Evolutionary conservation across 2,329 filamentous ascomycete species (phyloP), one percentile per base, ranked within the genome.

Genomic region (Epichloe sylvatica): DNA sequence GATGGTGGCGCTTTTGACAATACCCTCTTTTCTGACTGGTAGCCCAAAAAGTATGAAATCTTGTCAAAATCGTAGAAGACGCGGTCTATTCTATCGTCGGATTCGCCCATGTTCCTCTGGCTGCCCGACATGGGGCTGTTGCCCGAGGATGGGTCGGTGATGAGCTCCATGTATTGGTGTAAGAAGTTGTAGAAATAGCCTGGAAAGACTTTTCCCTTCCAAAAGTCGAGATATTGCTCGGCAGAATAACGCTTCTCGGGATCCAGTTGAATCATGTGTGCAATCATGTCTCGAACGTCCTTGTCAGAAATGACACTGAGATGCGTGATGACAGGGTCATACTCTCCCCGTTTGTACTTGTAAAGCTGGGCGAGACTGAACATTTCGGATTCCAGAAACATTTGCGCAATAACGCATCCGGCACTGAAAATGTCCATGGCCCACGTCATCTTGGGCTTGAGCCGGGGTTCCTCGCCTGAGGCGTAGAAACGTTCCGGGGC

Each of bases 371-470:
- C 94, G 11, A 98, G 75, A n/a, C 82, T 94, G 67, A 98, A 97
- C n/a, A 97, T 91, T 8, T 94, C 90, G 0, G 89, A 78, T 67
- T 98, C 92, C 5, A 97, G 77, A 57, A 98, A 96, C 37, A 98
- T 75, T 65, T 98, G 92, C 1, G 92, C 92, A 59, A 98, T 94
- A 38, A 97, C 90, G 63, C 94, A 98, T 7, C 92, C 92, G 21
- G 84, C 85, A 65, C 92, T 97, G 70, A 98, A 98, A 36, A 98
- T 84, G 63, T 98, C 92, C 94, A 98, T 98, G 37, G 92, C 91
- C 90, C 91, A 96, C 4, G 76, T 81, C 60, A 81, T 68, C 69
- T 79, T 71, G 63, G 78, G 64, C 49, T 72, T 67, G 37, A 74
- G 77, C 45, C 83, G 77, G 6, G 80, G 75, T 19, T 80, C 76